phyloP scores from a whole-genome alignment of 2,329 filamentous ascomycete species.

The Stachybotrys echinatus region DNA sequence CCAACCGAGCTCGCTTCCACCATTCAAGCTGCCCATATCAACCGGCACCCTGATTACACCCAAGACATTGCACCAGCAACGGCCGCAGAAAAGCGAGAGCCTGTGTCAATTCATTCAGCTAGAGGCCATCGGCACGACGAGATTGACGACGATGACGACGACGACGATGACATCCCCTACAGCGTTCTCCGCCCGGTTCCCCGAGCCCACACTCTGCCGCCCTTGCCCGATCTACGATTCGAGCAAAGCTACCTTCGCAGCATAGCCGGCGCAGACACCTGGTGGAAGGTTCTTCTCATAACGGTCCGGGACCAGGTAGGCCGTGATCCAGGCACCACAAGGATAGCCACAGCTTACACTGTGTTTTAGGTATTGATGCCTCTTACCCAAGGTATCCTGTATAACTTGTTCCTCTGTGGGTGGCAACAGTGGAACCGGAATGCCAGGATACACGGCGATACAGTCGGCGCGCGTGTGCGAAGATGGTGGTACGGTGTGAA shows the following conservation, averaged over 20 bases:
- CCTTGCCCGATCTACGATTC: conserved; percentile 85
- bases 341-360: conserved; percentile 1
- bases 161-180: conserved; percentile 64
- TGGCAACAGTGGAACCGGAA: conserved; percentile 88
- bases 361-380: conserved; percentile 69
- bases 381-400: conserved; percentile 80
- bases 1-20: conserved; percentile 69
- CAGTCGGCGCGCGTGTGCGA: conserved; percentile 69
- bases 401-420: conserved; percentile 77
- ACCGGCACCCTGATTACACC: conserved; percentile 60
- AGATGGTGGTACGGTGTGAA: conserved; percentile 96
- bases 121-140: conserved; percentile 18
- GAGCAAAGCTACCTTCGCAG: conserved; percentile 97
- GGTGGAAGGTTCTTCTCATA: conserved; percentile 76
- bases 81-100: conserved; percentile 53
- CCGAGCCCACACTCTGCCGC: conserved; percentile 44
- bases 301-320: conserved; percentile 82
- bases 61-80: conserved; percentile 82
- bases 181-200: conserved; percentile 55
- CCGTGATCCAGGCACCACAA: background rate
- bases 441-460: conserved; percentile 70
- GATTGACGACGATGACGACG: conserved; percentile 38
- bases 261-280: conserved; percentile 72
- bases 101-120: conserved; percentile 17
- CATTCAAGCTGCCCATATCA: conserved; percentile 76